Conservation (phyloP, 768 basidiomycete genomes). For the Sutorius australiensis region DNA sequence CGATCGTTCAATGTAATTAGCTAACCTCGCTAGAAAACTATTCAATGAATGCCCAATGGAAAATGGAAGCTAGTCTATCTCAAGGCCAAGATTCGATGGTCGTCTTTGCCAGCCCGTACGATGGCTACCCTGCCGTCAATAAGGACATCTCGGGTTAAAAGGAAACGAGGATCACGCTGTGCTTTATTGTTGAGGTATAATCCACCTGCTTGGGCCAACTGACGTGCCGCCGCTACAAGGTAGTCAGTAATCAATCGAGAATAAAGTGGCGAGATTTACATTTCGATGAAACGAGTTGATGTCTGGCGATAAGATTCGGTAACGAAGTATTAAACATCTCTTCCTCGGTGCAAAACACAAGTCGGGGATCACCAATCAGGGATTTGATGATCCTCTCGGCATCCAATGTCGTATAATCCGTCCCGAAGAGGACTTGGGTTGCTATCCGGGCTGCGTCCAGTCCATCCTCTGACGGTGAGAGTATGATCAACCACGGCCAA, state of each 20-base stretch:
- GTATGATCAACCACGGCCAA: background rate
- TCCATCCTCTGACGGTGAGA: constrained; percentile 32
- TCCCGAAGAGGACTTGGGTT: constrained; percentile 44
- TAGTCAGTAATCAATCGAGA: constrained; percentile 5
- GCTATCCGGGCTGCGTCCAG: constrained; percentile 41
- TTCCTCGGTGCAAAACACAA: constrained; percentile 46
- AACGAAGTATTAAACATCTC: constrained; percentile 55
- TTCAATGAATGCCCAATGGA: background rate
- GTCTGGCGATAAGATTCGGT: constrained; percentile 55
- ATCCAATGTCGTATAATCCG: constrained; percentile 39
- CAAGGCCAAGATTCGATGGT: constrained; percentile 53
- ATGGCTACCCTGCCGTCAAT: constrained; percentile 62
- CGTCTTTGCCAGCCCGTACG: constrained; percentile 72
- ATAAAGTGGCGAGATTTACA: constrained; percentile 41
- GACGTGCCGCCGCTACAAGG: constrained; percentile 56
- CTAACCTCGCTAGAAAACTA: background rate
- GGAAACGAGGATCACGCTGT: constrained; percentile 47
- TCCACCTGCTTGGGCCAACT: constrained; percentile 60
- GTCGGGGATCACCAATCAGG: constrained; percentile 61
- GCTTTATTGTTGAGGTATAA: constrained; percentile 67
- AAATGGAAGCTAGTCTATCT: constrained; percentile 8
- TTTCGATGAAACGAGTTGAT: constrained; percentile 59
- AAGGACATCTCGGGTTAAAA: constrained; percentile 43
- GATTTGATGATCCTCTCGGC: constrained; percentile 57
- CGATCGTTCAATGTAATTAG: constrained; percentile 9